Conservation (phyloP, 345 rosid species). For the Crucihimalaya himalaica region DNA sequence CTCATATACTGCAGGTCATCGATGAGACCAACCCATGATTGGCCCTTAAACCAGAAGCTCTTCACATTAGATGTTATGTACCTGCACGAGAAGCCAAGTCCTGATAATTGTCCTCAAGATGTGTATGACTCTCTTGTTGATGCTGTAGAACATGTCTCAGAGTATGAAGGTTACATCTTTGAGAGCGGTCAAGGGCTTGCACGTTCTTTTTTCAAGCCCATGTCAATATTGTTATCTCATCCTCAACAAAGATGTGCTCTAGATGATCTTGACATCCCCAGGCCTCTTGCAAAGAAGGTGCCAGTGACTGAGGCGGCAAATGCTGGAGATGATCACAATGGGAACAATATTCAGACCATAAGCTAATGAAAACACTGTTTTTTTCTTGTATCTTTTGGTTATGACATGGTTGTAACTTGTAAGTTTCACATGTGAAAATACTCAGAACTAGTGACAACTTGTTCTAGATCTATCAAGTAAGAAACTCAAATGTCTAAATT, state of each 20-base stretch:
- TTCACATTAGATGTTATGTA: constrained; percentile 93
- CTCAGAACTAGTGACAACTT: not conserved
- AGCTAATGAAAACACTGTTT: constrained; percentile 48
- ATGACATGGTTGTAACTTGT: not conserved
- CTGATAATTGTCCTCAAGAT: constrained; percentile 86
- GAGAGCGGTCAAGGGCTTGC: constrained; percentile 82
- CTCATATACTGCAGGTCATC: constrained; percentile 90
- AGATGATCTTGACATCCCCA: constrained; percentile 76
- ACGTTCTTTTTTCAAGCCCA: constrained; percentile 63
- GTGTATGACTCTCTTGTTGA: constrained; percentile 80
- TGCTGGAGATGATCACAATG: constrained; percentile 50
- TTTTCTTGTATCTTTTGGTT: constrained; percentile 1
- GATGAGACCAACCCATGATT: constrained; percentile 62
- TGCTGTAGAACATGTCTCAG: constrained; percentile 74
- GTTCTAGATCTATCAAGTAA: not conserved
- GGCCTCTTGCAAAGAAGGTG: constrained; percentile 65
- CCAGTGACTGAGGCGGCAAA: constrained; percentile 50
- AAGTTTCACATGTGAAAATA: constrained; percentile 15
- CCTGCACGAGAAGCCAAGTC: constrained; percentile 88
- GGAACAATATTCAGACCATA: constrained; percentile 39
- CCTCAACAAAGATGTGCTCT: constrained; percentile 89
- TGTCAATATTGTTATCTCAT: constrained; percentile 69
- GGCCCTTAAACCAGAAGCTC: constrained; percentile 72
- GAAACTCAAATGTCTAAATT: constrained; percentile 24
- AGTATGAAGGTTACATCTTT: constrained; percentile 79